A percentile compares a stretch with the other conserved stretches of the same genome.
Conservation (phyloP, 805 yeast species). For the Pichia paraexigua region DNA sequence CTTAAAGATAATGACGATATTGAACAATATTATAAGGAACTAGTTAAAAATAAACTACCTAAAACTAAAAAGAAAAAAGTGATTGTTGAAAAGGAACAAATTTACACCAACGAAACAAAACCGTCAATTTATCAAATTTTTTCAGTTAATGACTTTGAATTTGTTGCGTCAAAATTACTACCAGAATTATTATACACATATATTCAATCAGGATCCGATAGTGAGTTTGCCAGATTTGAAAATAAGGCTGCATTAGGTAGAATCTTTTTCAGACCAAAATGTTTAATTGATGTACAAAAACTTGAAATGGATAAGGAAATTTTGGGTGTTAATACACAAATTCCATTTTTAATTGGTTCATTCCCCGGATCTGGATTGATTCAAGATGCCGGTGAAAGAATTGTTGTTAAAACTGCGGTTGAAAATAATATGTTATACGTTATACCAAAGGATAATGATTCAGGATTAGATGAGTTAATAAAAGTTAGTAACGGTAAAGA, state of each 20-base stretch:
- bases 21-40: conserved; percentile 13
- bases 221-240: conserved; percentile 77
- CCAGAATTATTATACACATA: conserved; percentile 78
- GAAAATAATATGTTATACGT: conserved; percentile 61
- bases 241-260: conserved; percentile 81
- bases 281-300: conserved; percentile 66
- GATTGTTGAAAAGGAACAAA: conserved; percentile 26
- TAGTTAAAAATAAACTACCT: conserved; percentile 7
- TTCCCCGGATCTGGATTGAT: conserved; percentile 84
- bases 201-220: conserved; percentile 81
- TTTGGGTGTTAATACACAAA: conserved; percentile 53
- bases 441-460: conserved; percentile 81
- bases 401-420: conserved; percentile 68
- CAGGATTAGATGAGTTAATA: conserved; percentile 68
- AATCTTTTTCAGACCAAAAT: conserved; percentile 74
- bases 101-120: conserved; percentile 32
- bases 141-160: conserved; percentile 78
- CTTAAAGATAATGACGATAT: not conserved
- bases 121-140: conserved; percentile 65
- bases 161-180: conserved; percentile 68
- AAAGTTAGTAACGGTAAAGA: conserved; percentile 47
- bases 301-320: conserved; percentile 55
- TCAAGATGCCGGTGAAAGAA: conserved; percentile 78
- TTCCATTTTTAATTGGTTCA: conserved; percentile 85
- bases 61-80: conserved; percentile 17